Base-by-base conservation (phyloP, 345 rosid genomes). In the Eucalyptus viminalis region DNA sequence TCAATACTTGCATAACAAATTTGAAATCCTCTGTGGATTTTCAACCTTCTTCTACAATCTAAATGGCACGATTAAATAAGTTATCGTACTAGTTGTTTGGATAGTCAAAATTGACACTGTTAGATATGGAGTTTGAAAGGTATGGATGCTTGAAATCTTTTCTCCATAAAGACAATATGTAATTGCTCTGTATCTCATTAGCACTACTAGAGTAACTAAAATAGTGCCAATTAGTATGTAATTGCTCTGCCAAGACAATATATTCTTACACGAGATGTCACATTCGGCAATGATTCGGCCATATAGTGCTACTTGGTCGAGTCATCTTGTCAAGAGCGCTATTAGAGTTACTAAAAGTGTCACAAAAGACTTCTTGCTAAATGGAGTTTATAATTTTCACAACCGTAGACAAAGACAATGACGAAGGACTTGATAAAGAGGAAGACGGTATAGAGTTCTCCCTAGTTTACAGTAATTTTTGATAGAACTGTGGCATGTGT, bases 401-500 rank as follows among this genome's bases (percentile, higher is more conserved):
- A 0, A 22, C 27, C 62, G 4, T 9, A 22, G 27, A 56, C 62
- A 24, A 56, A 56, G 62, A 56, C 62, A 56, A 56, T 22, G 27
- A 22, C 29, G 2, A 24, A 56, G 13, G 12, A 56, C 27, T 56
- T 56, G 62, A 56, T 24, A 21, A 56, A 56, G 62, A 56, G 62
- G 29, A 56, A 56, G 13, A 56, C 0, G 6, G 24, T 56, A 24
- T 9, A 56, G 62, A 24, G 29, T 56, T 56, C 0, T 56, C 6
- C 1, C 62, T 56, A 4, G 1, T 22, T 56, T 22, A 56, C 0
- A 7, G 6, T 56, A 56, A 56, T 9, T 22, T 56, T 56, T 56
- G 62, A 56, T 56, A 0, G 1, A 22, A 56, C 1, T 22, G 1
- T 56, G 25, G 24, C 29, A 56, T 56, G 12, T 0, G 0, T 56